Evolutionary conservation across 495 filamentous ascomycete species (phyloP).

Genomic region (Hypoxylon rickii): DNA sequence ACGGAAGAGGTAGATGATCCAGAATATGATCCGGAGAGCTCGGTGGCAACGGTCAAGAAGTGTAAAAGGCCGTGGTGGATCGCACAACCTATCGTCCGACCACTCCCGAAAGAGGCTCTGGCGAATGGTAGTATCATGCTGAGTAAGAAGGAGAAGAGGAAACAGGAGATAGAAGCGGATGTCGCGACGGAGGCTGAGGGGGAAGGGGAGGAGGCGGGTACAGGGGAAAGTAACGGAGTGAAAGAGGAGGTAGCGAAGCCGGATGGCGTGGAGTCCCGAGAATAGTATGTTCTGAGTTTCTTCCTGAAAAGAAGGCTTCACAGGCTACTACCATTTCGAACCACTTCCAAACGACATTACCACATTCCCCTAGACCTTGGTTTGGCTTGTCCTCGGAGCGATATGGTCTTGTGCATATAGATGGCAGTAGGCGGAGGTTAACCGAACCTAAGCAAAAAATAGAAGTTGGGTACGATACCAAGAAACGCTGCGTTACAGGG

Average conservation of each 20-base stretch:
- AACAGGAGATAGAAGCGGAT: constrained; percentile 32
- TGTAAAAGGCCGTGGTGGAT: constrained; percentile 89
- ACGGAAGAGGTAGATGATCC: constrained; percentile 26
- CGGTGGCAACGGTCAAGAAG: constrained; percentile 66
- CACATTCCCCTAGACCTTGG: too few relatives aligned
- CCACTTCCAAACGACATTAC: too few relatives aligned
- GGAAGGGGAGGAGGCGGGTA: neutral
- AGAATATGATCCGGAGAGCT: constrained; percentile 54
- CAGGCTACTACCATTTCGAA: too few relatives aligned
- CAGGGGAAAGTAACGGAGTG: constrained; percentile 7
- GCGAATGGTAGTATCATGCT: constrained; percentile 75
- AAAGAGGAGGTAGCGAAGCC: constrained; percentile 35
- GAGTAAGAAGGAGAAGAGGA: constrained; percentile 58
- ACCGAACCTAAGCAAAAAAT: too few relatives aligned
- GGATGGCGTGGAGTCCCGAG: constrained; percentile 35
- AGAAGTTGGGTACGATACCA: too few relatives aligned
- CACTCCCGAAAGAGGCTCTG: constrained; percentile 85
- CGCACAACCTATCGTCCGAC: constrained; percentile 87
- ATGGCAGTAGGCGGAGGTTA: too few relatives aligned
- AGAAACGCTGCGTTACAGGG: too few relatives aligned
- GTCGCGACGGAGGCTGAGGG: neutral
- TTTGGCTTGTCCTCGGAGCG: too few relatives aligned
- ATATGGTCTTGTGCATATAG: too few relatives aligned
- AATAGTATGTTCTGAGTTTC: too few relatives aligned
- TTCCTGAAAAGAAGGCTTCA: too few relatives aligned